Evolutionary conservation across 2,329 filamentous ascomycete species (phyloP).

Genomic region (Colletotrichum tropicicola): DNA sequence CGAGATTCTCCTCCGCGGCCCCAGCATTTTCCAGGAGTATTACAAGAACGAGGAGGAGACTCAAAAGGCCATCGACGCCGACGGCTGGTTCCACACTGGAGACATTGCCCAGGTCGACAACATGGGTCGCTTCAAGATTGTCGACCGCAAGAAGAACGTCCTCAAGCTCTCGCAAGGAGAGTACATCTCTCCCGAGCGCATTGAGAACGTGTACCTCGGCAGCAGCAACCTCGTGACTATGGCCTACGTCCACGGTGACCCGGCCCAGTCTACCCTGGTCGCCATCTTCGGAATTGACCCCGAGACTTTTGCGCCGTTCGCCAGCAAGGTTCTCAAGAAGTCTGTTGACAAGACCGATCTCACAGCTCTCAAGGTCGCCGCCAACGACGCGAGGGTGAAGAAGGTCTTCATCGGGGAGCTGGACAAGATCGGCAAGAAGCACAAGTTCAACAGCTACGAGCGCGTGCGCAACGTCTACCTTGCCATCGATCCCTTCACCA

Average conservation of each 20-base stretch:
- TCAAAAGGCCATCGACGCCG: slow-evolving; percentile 78
- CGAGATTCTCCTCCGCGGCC: slow-evolving; percentile 85
- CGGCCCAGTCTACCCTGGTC: slow-evolving; percentile 82
- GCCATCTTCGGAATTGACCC: slow-evolving; percentile 90
- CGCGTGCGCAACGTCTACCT: slow-evolving; percentile 78
- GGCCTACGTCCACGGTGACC: slow-evolving; percentile 92
- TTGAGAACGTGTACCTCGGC: slow-evolving; percentile 93
- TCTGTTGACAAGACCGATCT: slow-evolving; percentile 71
- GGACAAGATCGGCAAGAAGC: slow-evolving; percentile 79
- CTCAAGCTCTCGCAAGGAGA: slow-evolving; percentile 97
- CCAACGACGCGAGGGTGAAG: slow-evolving; percentile 74
- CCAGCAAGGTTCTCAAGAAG: slow-evolving; percentile 78
- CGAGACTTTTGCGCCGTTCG: slow-evolving; percentile 82
- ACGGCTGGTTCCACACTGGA: slow-evolving; percentile 97
- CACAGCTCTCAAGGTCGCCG: slow-evolving; percentile 72
- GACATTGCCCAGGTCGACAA: slow-evolving; percentile 90
- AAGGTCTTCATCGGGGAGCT: slow-evolving; percentile 81
- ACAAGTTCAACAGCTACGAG: slow-evolving; percentile 94
- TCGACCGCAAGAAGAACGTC: slow-evolving; percentile 99
- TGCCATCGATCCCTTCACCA: slow-evolving; percentile 87
- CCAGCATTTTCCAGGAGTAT: slow-evolving; percentile 85
- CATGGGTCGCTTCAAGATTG: slow-evolving; percentile 87
- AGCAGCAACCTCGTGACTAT: slow-evolving; percentile 80
- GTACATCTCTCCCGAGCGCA: slow-evolving; percentile 96
- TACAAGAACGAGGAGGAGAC: slow-evolving; percentile 93